Evolutionary conservation across 768 basidiomycete species (phyloP), one percentile per base, ranked within the genome.

Genomic region (Mycena vitilis): DNA sequence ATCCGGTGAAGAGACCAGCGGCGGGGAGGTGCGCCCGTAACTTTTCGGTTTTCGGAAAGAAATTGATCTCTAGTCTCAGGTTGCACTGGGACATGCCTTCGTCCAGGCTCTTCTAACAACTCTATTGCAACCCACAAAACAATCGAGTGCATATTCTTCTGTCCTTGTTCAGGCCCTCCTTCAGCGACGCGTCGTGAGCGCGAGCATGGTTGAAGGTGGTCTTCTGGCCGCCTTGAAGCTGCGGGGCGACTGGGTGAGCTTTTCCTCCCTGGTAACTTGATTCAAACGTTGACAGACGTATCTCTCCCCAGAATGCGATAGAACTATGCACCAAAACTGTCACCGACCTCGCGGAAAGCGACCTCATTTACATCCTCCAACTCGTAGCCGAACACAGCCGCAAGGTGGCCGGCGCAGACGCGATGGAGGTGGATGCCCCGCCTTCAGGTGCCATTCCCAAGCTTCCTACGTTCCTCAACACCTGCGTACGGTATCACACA

Each of bases 161-260:
- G 87, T 88, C 60, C 83, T 91, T 53, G 77, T 89, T 13, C 81
- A 80, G 52, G 82, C 84, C 75, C 81, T 95, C n/a, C 79, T 95
- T 5, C 81, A 88, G 74, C 82, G 80, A 59, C 79, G 83, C 5
- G 81, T 86, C 2, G 85, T 93, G 16, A 88, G 85, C 63, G 83
- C 86, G 49, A 83, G 81, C 36, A 92, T 94, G 91, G 73, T 92
- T 12, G 79, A 86, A 8, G 86, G 84, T 15, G 89, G 88, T 4
- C 76, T 95, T 20, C 72, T 94, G 44, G 80, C 81, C 11, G 81
- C 82, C 2, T 77, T 95, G 40, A 79, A 83, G 53, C 76, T 82
- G 59, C 84, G 83, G 65, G 81, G 82, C 49, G 94, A 95, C 73
- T 95, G 94, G 93, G 94, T 89, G 74, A 63, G 84, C 44, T 45